Evolutionary conservation across 306 rosid genomes (phyloP).

Genomic region (Malus fusca): DNA sequence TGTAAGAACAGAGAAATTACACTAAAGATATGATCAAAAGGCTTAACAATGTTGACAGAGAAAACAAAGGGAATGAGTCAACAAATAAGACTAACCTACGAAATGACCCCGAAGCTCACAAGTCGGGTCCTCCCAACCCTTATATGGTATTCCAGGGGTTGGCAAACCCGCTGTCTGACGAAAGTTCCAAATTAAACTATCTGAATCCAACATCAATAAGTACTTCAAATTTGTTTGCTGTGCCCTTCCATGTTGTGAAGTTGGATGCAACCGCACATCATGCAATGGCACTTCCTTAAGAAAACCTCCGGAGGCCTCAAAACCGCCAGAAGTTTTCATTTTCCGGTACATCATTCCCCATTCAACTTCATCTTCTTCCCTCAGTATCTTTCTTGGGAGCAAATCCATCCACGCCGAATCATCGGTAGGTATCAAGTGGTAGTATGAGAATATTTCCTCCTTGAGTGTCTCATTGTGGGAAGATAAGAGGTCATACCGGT

Average conservation of each 20-base stretch:
- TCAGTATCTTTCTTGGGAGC: constrained; percentile 53
- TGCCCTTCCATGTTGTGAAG: constrained; percentile 46
- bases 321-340: constrained; percentile 33
- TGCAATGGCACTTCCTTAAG: constrained; percentile 64
- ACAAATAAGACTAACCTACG: constrained; percentile 45
- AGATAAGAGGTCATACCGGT: constrained; percentile 24
- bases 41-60: neutral
- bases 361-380: constrained; percentile 34
- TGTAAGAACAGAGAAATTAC: neutral
- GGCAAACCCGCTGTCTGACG: constrained; percentile 67
- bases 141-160: constrained; percentile 57
- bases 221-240: constrained; percentile 76
- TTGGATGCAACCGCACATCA: constrained; percentile 51
- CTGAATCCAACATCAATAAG: constrained; percentile 66
- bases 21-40: neutral
- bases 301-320: constrained; percentile 29
- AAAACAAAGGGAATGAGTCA: neutral
- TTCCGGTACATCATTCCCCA: constrained; percentile 61
- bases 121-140: constrained; percentile 54
- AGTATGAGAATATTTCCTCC: constrained; percentile 44
- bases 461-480: constrained; percentile 58
- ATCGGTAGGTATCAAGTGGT: constrained; percentile 69
- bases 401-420: constrained; percentile 61
- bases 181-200: constrained; percentile 72
- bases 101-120: constrained; percentile 83